phyloP scores from a whole-genome alignment of 352 stramenopile genomes.

The Phytophthora macrochlamydospora region DNA sequence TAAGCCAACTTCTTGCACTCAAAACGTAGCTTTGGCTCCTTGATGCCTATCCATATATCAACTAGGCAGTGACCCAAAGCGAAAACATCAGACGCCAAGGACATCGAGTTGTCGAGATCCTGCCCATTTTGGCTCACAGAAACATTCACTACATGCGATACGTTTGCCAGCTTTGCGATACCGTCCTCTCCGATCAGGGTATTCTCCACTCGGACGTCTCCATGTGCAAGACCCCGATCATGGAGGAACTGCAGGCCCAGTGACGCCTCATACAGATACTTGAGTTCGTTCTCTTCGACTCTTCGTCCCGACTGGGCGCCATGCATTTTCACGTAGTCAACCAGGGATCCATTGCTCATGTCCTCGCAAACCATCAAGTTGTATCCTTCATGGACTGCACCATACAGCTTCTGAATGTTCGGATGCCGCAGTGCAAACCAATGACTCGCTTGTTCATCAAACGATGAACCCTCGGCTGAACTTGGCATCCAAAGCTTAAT shows the following conservation, averaged over 20 bases:
- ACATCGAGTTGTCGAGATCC: background rate
- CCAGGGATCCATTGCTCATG: background rate
- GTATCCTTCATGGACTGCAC: background rate
- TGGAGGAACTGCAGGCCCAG: background rate
- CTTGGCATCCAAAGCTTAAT: background rate
- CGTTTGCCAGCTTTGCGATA: background rate
- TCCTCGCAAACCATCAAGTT: background rate
- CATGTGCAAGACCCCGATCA: background rate
- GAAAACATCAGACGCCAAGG: background rate
- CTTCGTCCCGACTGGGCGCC: background rate
- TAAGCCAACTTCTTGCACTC: background rate
- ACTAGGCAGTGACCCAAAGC: background rate
- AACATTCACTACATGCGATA: background rate
- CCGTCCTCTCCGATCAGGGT: background rate
- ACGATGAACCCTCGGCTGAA: background rate
- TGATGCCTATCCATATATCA: background rate
- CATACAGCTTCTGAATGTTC: background rate
- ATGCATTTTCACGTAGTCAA: background rate
- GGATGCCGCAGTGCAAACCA: background rate
- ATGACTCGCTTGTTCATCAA: background rate
- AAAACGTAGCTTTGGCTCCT: background rate
- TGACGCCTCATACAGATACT: background rate
- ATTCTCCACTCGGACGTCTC: background rate
- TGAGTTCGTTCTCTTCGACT: background rate
- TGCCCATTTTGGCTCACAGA: background rate